These are phyloP conservation scores for Yamadazyma dushanensis DNA, from an alignment of 1,139 yeast species.

Conservation along the genomic window DNA sequence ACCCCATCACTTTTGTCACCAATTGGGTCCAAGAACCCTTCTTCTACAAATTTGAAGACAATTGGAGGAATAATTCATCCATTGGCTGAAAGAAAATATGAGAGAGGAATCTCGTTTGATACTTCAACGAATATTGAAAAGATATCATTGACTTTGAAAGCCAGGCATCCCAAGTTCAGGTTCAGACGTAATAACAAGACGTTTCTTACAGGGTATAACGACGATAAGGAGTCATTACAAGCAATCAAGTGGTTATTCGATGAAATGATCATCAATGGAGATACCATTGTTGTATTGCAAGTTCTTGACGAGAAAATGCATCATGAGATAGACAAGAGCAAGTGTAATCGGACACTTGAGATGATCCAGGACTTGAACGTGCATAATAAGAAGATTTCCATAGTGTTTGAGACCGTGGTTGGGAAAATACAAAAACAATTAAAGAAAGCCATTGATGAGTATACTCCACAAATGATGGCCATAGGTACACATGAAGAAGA, in stretches of 20 bases:
- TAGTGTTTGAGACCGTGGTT: slow-evolving; percentile 60
- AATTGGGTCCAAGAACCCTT: slow-evolving; percentile 6
- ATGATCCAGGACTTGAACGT: slow-evolving; percentile 49
- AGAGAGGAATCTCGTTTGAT: slow-evolving; percentile 54
- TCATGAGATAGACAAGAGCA: slow-evolving; percentile 27
- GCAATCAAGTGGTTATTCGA: slow-evolving; percentile 70
- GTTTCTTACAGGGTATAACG: slow-evolving; percentile 60
- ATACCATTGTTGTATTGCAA: slow-evolving; percentile 59
- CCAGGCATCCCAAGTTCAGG: slow-evolving; percentile 55
- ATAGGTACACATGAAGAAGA: slow-evolving; percentile 57
- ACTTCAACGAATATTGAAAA: slow-evolving; percentile 40
- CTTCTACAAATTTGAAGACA: slow-evolving; percentile 13
- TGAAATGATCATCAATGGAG: slow-evolving; percentile 63
- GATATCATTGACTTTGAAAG: slow-evolving; percentile 51
- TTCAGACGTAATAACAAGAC: slow-evolving; percentile 62
- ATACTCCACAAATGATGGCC: slow-evolving; percentile 63
- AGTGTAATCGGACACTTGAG: slow-evolving; percentile 36
- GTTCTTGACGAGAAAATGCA: slow-evolving; percentile 51
- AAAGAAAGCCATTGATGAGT: slow-evolving; percentile 56
- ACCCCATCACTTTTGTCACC: slow-evolving; percentile 6
- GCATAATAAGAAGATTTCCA: slow-evolving; percentile 47
- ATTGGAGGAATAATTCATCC: slow-evolving; percentile 7
- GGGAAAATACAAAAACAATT: slow-evolving; percentile 62
- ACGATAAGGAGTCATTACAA: slow-evolving; percentile 53
- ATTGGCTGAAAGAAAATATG: slow-evolving; percentile 19